A percentile compares a stretch with the other conserved stretches of the same genome.
These are phyloP conservation scores for Platismatia glauca DNA, from an alignment of 495 filamentous ascomycete species.

Conservation along the genomic window DNA sequence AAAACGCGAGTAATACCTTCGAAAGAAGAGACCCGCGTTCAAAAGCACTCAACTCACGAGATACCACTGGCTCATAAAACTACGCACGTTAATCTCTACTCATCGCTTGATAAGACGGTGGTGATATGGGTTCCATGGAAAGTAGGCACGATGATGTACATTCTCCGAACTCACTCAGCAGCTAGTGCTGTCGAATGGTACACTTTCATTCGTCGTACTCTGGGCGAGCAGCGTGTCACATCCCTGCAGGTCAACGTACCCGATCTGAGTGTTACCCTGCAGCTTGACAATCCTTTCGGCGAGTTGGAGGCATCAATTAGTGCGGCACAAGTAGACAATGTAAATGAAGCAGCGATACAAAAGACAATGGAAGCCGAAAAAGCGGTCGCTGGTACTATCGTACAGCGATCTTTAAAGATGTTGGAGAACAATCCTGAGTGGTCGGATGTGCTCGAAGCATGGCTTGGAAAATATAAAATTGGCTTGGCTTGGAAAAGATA, in stretches of 20 bases:
- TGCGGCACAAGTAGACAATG: conserved; percentile 26
- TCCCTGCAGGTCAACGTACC: conserved; percentile 59
- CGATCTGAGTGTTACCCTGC: conserved; percentile 54
- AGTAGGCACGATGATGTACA: conserved; percentile 54
- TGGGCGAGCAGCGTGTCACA: conserved; percentile 51
- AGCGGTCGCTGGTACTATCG: conserved; percentile 46
- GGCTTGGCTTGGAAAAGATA: conserved; percentile 71
- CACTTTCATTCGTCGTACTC: conserved; percentile 54
- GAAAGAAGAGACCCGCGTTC: conserved; percentile 43
- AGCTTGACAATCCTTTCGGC: conserved; percentile 56
- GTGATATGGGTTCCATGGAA: conserved; percentile 55
- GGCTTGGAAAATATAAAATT: conserved; percentile 54
- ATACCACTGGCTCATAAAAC: conserved; percentile 45
- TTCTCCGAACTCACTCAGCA: conserved; percentile 55
- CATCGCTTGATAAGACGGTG: conserved; percentile 62
- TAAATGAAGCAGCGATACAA: conserved; percentile 37
- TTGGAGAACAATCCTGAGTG: conserved; percentile 52
- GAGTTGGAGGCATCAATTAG: conserved; percentile 40
- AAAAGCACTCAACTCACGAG: conserved; percentile 46
- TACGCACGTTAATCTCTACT: conserved; percentile 59
- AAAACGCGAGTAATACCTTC: conserved; percentile 61
- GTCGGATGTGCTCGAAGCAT: conserved; percentile 51
- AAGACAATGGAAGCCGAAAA: conserved; percentile 42
- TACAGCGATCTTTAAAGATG: conserved; percentile 51
- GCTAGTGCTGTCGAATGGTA: conserved; percentile 67